Conservation (phyloP, 257 asterid genomes). For the Solanum gandarillasii region DNA sequence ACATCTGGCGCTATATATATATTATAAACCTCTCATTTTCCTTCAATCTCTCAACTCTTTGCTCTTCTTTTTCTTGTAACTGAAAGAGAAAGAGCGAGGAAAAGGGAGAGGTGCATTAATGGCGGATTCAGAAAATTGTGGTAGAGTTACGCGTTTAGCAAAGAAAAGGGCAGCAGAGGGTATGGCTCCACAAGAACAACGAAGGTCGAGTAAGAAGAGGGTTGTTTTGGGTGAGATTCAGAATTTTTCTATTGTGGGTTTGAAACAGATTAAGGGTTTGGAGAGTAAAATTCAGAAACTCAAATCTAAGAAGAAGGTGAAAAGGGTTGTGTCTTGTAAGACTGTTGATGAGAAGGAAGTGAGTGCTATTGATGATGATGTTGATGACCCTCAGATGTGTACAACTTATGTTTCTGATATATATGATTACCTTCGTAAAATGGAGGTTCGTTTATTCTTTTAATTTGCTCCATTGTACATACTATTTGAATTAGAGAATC, state of each 20-base stretch:
- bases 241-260: slow-evolving; percentile 15
- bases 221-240: slow-evolving; percentile 81
- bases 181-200: slow-evolving; percentile 5
- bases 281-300: slow-evolving; percentile 4
- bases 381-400: slow-evolving; percentile 68
- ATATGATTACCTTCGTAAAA: slow-evolving; percentile 58
- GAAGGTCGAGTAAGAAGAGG: slow-evolving; percentile 37
- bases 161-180: slow-evolving; percentile 65
- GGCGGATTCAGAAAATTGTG: slow-evolving; percentile 54
- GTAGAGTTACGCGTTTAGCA: slow-evolving; percentile 68
- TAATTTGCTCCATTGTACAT: background rate
- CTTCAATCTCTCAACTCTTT: background rate
- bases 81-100: background rate
- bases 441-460: slow-evolving; percentile 49
- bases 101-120: slow-evolving; percentile 12
- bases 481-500: background rate
- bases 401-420: slow-evolving; percentile 63
- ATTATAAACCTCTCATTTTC: background rate
- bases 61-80: background rate
- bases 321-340: slow-evolving; percentile 7
- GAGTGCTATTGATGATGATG: slow-evolving; percentile 11
- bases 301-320: slow-evolving; percentile 20
- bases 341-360: slow-evolving; percentile 8
- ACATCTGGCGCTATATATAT: slow-evolving; percentile 22
- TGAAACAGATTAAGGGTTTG: background rate